These are phyloP conservation scores for Sinapis alba DNA, from an alignment of 441 rosid genomes.

Conservation along the genomic window DNA sequence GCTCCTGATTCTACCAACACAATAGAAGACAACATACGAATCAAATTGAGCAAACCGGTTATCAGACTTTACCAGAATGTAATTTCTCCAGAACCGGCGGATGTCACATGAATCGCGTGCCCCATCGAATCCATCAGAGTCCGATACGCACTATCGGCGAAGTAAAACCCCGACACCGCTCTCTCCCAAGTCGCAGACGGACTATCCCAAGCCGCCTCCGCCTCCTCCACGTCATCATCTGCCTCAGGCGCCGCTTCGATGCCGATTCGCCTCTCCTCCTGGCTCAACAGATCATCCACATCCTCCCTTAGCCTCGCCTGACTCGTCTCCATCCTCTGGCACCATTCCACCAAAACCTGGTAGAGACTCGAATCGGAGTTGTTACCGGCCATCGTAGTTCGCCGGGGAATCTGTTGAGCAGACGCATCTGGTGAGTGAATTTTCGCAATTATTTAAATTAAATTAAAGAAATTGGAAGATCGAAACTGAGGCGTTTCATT, in stretches of 20 bases:
- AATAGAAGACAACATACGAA: background rate
- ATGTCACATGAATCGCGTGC: constrained; percentile 67
- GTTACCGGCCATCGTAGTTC: constrained; percentile 47
- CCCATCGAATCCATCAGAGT: constrained; percentile 75
- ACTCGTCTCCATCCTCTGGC: constrained; percentile 57
- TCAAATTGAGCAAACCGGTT: background rate
- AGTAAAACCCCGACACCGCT: constrained; percentile 51
- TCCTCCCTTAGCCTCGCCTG: constrained; percentile 57
- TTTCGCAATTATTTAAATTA: background rate
- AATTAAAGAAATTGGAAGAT: background rate
- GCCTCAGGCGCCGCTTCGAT: constrained; percentile 25
- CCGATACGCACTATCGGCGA: constrained; percentile 54
- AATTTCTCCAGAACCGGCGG: constrained; percentile 57
- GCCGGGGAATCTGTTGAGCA: constrained; percentile 30
- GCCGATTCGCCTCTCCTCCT: constrained; percentile 28
- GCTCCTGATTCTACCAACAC: background rate
- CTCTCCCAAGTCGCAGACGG: constrained; percentile 40
- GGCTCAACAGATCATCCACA: constrained; percentile 45
- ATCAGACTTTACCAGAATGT: constrained; percentile 53
- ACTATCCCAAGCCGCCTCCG: constrained; percentile 38
- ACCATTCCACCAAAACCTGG: constrained; percentile 61
- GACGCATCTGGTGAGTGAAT: constrained; percentile 8
- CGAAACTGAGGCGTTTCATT: background rate
- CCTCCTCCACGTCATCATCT: constrained; percentile 3
- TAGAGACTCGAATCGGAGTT: constrained; percentile 40